Conservation (phyloP, 2,329 filamentous ascomycete genomes). For the Diaporthe sp. region DNA sequence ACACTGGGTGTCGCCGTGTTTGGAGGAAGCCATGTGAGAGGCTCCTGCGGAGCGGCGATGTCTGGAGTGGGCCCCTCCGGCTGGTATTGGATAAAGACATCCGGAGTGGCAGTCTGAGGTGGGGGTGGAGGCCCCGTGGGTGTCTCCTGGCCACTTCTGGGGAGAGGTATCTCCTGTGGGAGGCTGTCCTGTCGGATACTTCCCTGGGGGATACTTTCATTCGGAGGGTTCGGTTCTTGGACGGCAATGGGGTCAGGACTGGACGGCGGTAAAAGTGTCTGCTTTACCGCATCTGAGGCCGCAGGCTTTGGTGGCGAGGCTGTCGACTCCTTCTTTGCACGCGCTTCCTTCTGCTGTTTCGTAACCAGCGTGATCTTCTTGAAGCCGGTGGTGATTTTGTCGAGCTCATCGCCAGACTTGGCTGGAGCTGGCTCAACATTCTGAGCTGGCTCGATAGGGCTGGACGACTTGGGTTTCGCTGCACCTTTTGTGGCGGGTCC, state of each 20-base stretch:
- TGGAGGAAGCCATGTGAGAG: slow-evolving; percentile 65
- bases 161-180: slow-evolving; percentile 13
- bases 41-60: slow-evolving; percentile 52
- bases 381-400: slow-evolving; percentile 69
- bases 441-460: slow-evolving; percentile 5
- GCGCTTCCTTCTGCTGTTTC: slow-evolving; percentile 68
- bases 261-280: slow-evolving; percentile 20
- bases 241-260: slow-evolving; percentile 35
- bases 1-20: slow-evolving; percentile 54
- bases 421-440: slow-evolving; percentile 17
- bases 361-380: slow-evolving; percentile 73
- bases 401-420: slow-evolving; percentile 57
- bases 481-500: slow-evolving; percentile 34
- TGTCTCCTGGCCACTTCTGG: slow-evolving; percentile 5
- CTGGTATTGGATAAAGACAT: slow-evolving; percentile 67
- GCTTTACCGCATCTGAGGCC: background rate
- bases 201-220: slow-evolving; percentile 32
- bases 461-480: slow-evolving; percentile 32
- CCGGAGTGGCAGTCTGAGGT: slow-evolving; percentile 43
- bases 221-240: slow-evolving; percentile 25
- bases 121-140: background rate
- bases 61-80: slow-evolving; percentile 64
- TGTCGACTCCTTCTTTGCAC: slow-evolving; percentile 47
- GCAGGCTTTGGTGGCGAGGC: slow-evolving; percentile 30
- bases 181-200: slow-evolving; percentile 30